Percentiles rank a stretch among this genome's conserved stretches.
These are phyloP conservation scores for Tephrocybe sp. DNA, from an alignment of 768 basidiomycete genomes.

Conservation along the genomic window DNA sequence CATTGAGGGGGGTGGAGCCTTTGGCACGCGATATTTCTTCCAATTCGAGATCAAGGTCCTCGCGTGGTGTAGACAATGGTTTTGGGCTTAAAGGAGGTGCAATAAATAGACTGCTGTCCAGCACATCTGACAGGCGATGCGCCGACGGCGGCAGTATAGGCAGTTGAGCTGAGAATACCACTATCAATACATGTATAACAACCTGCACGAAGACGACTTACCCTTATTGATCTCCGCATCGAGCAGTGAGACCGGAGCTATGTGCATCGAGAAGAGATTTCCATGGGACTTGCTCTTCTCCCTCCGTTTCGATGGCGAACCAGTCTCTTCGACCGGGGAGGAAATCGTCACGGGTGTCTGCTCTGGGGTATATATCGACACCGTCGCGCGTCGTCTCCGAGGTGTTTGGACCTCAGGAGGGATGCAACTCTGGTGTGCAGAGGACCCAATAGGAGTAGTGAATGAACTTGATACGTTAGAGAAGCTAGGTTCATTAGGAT, in stretches of 20 bases:
- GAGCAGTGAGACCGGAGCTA: slow-evolving; percentile 61
- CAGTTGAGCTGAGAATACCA: slow-evolving; percentile 29
- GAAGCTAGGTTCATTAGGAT: slow-evolving; percentile 39
- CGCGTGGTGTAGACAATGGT: slow-evolving; percentile 21
- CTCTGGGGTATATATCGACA: slow-evolving; percentile 62
- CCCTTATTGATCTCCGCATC: slow-evolving; percentile 65
- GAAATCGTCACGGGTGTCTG: slow-evolving; percentile 21
- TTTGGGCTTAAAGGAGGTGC: slow-evolving; percentile 43
- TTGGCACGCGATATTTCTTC: slow-evolving; percentile 25
- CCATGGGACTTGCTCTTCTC: slow-evolving; percentile 68
- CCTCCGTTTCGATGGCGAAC: slow-evolving; percentile 60
- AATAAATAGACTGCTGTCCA: slow-evolving; percentile 70
- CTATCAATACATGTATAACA: background rate
- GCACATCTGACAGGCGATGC: slow-evolving; percentile 59
- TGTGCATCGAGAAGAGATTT: slow-evolving; percentile 60
- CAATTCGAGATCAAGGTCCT: slow-evolving; percentile 29
- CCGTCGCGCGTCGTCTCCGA: slow-evolving; percentile 58
- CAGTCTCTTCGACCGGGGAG: slow-evolving; percentile 32
- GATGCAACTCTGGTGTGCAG: slow-evolving; percentile 21
- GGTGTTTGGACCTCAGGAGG: slow-evolving; percentile 40
- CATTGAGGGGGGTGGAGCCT: slow-evolving; percentile 42
- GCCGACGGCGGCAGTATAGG: slow-evolving; percentile 41
- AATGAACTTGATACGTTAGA: slow-evolving; percentile 33
- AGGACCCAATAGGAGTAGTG: slow-evolving; percentile 26
- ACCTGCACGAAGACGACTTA: slow-evolving; percentile 30